A percentile compares a stretch with the other conserved stretches of the same genome.
phyloP scores from a whole-genome alignment of 2,329 filamentous ascomycete genomes.

The Xylariaceae sp. region DNA sequence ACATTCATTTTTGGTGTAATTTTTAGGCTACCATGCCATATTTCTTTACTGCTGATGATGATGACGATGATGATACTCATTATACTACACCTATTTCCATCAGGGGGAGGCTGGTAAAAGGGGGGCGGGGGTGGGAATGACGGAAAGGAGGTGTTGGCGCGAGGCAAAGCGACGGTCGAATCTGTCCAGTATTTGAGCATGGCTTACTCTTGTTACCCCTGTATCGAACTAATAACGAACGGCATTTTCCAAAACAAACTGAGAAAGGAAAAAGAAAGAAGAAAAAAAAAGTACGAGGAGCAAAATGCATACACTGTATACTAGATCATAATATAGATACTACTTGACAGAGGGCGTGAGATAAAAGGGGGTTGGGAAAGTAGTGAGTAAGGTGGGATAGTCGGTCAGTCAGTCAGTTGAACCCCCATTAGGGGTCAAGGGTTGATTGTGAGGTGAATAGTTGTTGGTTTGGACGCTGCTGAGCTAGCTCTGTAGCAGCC shows the following conservation, averaged over 20 bases:
- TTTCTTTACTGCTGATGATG: background rate
- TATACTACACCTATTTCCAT: no score
- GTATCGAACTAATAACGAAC: conserved; percentile 15
- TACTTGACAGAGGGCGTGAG: conserved; percentile 5
- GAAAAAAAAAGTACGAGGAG: background rate
- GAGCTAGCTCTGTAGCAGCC: conserved; percentile 5
- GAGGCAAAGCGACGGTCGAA: background rate
- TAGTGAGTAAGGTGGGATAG: no score
- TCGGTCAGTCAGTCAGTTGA: no score
- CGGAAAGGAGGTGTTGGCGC: background rate
- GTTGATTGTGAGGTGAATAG: no score
- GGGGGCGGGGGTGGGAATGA: no score
- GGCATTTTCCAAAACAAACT: conserved; percentile 17
- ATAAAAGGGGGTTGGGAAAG: no score
- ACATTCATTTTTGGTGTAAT: background rate
- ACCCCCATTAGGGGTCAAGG: background rate
- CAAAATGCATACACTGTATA: conserved; percentile 17
- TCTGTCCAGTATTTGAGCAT: background rate
- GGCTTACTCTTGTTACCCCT: background rate
- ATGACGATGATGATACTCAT: background rate
- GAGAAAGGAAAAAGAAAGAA: background rate
- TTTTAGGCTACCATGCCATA: background rate
- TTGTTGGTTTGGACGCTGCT: background rate
- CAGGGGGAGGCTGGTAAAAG: no score
- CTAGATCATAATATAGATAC: conserved; percentile 23